Evolutionary conservation across 257 asterid species (phyloP).

Genomic region (Thymus quinquecostatus): DNA sequence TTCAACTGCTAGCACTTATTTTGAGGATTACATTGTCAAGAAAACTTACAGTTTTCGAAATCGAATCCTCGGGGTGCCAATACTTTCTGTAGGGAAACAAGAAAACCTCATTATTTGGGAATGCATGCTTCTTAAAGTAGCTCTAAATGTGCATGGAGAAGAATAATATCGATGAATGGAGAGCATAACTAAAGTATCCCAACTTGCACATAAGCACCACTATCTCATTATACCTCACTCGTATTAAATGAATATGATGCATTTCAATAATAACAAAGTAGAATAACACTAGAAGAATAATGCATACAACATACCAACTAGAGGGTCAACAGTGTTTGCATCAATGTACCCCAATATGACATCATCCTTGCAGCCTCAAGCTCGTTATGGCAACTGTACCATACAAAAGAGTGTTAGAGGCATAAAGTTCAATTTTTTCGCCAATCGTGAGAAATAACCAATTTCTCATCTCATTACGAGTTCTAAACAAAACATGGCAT

Average conservation of each 20-base stretch:
- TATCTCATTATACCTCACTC: constrained; percentile 1
- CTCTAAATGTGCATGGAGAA: background rate
- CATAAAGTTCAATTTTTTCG: background rate
- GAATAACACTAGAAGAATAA: background rate
- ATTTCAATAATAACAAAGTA: background rate
- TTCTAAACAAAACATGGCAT: constrained; percentile 25
- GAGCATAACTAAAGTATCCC: constrained; percentile 95
- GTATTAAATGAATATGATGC: background rate
- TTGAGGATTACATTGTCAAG: background rate
- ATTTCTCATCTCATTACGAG: background rate
- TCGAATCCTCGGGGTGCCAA: constrained; percentile 98
- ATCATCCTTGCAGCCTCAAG: constrained; percentile 93
- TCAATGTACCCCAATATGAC: constrained; percentile 94
- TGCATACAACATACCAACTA: constrained; percentile 50
- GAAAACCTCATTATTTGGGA: background rate
- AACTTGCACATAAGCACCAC: constrained; percentile 52
- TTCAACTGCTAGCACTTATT: too few species aligned
- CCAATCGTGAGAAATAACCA: background rate
- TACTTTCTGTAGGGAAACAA: constrained; percentile 67
- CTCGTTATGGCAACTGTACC: constrained; percentile 50
- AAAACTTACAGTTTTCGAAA: constrained; percentile 83
- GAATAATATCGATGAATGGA: constrained; percentile 42
- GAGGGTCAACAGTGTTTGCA: constrained; percentile 96
- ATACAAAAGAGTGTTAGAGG: background rate
- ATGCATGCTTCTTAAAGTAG: background rate